Evolutionary conservation across 345 rosid genomes (phyloP), one percentile per base, ranked within the genome.

Genomic region (Camelina sativa): DNA sequence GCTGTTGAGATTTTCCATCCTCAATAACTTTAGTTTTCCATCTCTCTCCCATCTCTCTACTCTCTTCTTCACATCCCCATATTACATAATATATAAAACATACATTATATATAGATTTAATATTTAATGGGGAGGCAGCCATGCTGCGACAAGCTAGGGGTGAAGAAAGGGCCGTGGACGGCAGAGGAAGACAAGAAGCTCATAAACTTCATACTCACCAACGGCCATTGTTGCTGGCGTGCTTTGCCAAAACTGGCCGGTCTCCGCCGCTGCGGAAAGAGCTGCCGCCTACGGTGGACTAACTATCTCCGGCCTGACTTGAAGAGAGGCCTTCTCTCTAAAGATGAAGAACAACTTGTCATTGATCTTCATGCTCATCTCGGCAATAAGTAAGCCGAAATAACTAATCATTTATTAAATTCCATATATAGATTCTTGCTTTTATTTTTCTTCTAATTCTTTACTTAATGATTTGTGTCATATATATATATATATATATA

Each of bases 201-300:
- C 72, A 89, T 89, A 69, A 80, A 78, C 69, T 89, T 89, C 62
- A 80, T 89, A 28, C 68, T 89, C 58, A 82, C 84, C 6, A 85
- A 87, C 41, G 92, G 92, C 82, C 89, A 87, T 15, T 88, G 92
- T 80, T 87, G 95, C 71, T 89, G 95, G 95, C 84, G 92, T 0
- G 87, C 89, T 5, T 81, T 89, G 47, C 95, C 95, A 0, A 87
- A 89, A 81, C 87, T 89, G 25, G 92, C 95, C 13, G 92, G 95
- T 12, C 92, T 89, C 78, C 87, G 86, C 19, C 95, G 95, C 5
- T 89, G 95, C 6, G 95, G 95, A 38, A 89, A 89, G 82, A 89
- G 95, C 44, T 87, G 95, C 72, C 91, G 95, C 1, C 95, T 89
- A 59, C 89, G 95, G 2, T 89, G 95, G 95, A 89, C 90, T 40